Evolutionary conservation across 2,329 filamentous ascomycete species (phyloP), one percentile per base, ranked within the genome.

Genomic region (Neonectria faginata): DNA sequence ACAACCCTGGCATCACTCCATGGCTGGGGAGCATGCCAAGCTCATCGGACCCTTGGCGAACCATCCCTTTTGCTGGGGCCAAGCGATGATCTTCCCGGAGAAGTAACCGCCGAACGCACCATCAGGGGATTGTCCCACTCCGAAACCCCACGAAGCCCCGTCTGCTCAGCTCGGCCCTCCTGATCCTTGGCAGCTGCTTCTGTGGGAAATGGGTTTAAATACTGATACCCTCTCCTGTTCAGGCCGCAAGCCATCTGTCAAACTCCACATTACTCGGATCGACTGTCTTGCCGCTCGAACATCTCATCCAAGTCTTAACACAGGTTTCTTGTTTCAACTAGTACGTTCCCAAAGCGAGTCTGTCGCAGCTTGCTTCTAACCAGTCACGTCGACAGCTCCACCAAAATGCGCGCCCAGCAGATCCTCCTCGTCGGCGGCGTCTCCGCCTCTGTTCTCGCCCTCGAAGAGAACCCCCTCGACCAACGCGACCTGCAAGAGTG

Each of bases 401-500:
- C 5, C 31, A 63, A 55, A n/a, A 59, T 59, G 57, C 57, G 20
- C 14, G 20, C 27, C 25, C 36, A 59, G 12, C 22, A 39, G 6
- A 33, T 60, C 27, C 44, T 72, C 39, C 57, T 72, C 50, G 16
- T 62, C 44, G 47, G 47, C 41, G 67, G 59, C 33, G 60, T 55
- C 22, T 57, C 58, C 14, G 36, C 62, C 14, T 33, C 48, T 9
- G 48, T 5, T 6, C 5, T 51, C 48, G 60, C 69, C n/a, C 61
- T 64, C 27, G 29, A 56, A 47, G 60, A 60, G 18, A 57, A 65
- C 22, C 16, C 20, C 48, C 53, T 72, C 33, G 45, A 66, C 3
- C 64, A 72, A 53, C 70, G 70, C 18, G 68, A 71, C 50, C 22
- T 55, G 2, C n/a, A 66, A n/a, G 64, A 66, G 42, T 74, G 72